These are phyloP conservation scores for Tetracladium marchalianum DNA, from an alignment of 495 filamentous ascomycete genomes.

Conservation along the genomic window DNA sequence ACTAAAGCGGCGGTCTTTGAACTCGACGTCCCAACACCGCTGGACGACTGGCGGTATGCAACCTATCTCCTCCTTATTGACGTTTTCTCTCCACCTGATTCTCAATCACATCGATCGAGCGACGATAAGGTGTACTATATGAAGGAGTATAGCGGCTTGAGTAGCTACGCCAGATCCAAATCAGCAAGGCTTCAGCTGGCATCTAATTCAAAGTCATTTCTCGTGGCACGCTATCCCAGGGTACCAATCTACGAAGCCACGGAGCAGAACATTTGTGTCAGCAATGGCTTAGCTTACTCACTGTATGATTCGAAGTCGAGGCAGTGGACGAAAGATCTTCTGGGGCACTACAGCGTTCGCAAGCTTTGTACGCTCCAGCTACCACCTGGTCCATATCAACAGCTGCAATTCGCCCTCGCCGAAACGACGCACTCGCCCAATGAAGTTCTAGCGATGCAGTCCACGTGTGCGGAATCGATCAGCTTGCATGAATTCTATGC, in stretches of 20 bases:
- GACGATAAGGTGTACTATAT: slow-evolving; percentile 1
- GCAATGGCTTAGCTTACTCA: slow-evolving; percentile 31
- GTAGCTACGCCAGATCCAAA: slow-evolving; percentile 1
- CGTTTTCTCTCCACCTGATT: slow-evolving; percentile 20
- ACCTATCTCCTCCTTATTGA: slow-evolving; percentile 33
- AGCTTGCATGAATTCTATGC: slow-evolving; percentile 29
- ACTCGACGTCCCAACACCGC: slow-evolving; percentile 32
- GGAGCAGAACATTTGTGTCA: slow-evolving; percentile 29
- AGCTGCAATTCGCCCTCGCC: slow-evolving; percentile 27
- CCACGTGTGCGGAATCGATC: slow-evolving; percentile 21
- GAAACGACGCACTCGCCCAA: slow-evolving; percentile 23
- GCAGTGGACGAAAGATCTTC: slow-evolving; percentile 9
- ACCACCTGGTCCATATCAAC: slow-evolving; percentile 17
- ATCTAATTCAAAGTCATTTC: slow-evolving; percentile 36
- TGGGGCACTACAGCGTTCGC: slow-evolving; percentile 8
- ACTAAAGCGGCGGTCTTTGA: slow-evolving; percentile 49
- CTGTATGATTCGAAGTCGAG: slow-evolving; percentile 21
- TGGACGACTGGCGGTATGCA: slow-evolving; percentile 44
- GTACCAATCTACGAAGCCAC: slow-evolving; percentile 19
- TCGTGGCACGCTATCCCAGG: slow-evolving; percentile 28
- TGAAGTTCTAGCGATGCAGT: slow-evolving; percentile 17
- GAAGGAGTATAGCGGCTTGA: not conserved
- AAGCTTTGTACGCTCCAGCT: slow-evolving; percentile 26
- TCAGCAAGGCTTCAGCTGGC: slow-evolving; percentile 21
- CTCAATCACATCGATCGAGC: not conserved